phyloP scores from a whole-genome alignment of 2,329 filamentous ascomycete species.

The Alternaria incomplexa region DNA sequence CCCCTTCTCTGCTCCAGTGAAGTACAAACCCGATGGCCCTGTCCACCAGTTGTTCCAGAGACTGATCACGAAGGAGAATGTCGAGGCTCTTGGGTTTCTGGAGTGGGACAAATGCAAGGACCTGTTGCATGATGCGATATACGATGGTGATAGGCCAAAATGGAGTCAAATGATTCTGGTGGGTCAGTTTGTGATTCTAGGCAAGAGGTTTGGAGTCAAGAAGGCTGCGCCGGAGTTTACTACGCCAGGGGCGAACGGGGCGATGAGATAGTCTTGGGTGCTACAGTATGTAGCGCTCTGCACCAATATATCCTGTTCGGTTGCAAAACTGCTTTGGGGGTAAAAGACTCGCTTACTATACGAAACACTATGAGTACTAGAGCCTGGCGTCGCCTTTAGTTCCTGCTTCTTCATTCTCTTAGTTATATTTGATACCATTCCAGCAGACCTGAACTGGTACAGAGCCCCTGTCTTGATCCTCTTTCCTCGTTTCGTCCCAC shows the following conservation, averaged over 20 bases:
- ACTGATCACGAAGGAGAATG: slow-evolving; percentile 37
- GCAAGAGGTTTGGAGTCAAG: slow-evolving; percentile 17
- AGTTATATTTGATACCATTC: neutral
- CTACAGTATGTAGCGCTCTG: neutral
- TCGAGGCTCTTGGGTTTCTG: slow-evolving; percentile 35
- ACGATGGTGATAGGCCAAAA: slow-evolving; percentile 13
- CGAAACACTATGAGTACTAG: neutral
- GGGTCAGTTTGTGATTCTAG: slow-evolving; percentile 22
- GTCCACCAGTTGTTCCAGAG: slow-evolving; percentile 47
- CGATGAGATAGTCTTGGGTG: neutral
- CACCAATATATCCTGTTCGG: neutral
- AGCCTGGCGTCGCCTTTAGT: neutral
- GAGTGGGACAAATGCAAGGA: slow-evolving; percentile 18
- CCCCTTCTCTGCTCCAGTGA: slow-evolving; percentile 56
- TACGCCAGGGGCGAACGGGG: neutral
- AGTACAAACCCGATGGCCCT: slow-evolving; percentile 52
- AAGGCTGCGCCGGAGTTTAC: slow-evolving; percentile 11
- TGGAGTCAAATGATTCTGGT: slow-evolving; percentile 26
- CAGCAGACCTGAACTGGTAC: neutral
- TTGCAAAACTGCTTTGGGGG: no score
- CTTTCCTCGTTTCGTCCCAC: no score
- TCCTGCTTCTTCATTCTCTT: neutral
- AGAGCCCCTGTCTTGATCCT: no score
- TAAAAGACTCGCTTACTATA: no score
- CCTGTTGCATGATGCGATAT: slow-evolving; percentile 18